Base-by-base conservation (phyloP, 805 yeast species). In the Candida morakotiae region DNA sequence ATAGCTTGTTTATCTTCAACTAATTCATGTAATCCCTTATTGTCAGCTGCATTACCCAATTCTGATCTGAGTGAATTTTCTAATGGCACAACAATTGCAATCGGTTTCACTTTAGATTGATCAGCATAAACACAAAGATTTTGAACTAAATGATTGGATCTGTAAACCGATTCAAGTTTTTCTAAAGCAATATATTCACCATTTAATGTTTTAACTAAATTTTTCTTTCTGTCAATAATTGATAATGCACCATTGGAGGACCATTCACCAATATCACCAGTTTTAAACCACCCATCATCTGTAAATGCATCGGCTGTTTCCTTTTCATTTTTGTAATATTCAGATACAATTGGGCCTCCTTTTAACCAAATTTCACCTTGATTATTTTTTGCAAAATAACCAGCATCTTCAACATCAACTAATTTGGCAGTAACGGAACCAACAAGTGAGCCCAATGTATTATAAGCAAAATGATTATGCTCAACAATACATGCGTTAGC, bases 161-260 rank as follows among this genome's bases (percentile, higher is more conserved):
- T 79, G 71, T 93, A 93, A 34, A 85, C 72, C 9, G 95, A 75
- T 67, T 93, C 98, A 48, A 93, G 70, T 65, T 89, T 89, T 67
- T 93, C 98, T 53, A 93, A 74, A 3, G 98, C 98, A 61, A 93
- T 87, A 64, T 93, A 93, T 69, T 93, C 98, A 66, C 98, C 98
- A 60, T 93, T 91, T 53, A 77, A 73, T 14, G 98, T 93, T 75
- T 93, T 93, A 51, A 93, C 95, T 63, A 93, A 73, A 62, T 93
- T 93, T 80, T 93, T 93, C 72, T 79, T 86, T 60, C 98, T 84
- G 67, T 93, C 98, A 59, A 93, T 85, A 43, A 93, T 71, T 56
- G 75, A 79, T 55, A 93, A 71, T 40, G 79, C 81, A 47, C 98
- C 98, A 46, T 71, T 73, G 19, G 78, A 43, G 29, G 89, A 75